Conservation (phyloP, 495 filamentous ascomycete species). For the Staphylotrichum tortipilum region DNA sequence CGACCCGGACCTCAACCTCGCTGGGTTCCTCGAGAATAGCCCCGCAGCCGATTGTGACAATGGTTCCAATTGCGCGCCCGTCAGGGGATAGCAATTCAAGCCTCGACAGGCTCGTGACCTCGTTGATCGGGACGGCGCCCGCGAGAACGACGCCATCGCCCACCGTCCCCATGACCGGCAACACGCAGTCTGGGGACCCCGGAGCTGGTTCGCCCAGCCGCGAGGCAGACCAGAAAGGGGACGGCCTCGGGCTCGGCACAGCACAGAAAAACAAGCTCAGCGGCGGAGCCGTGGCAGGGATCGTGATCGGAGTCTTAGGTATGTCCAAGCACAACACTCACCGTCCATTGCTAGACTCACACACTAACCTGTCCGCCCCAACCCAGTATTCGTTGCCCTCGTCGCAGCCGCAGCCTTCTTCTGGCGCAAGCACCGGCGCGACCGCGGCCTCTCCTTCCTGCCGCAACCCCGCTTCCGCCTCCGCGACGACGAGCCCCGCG, state of each 20-base stretch:
- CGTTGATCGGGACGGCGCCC: background rate
- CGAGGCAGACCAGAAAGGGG: background rate
- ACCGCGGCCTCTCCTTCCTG: constrained; percentile 9
- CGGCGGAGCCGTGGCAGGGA: constrained; percentile 9
- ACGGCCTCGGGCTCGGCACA: background rate
- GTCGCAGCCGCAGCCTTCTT: constrained; percentile 8
- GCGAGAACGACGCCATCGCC: background rate
- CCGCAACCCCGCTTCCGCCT: constrained; percentile 4
- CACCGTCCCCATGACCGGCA: background rate
- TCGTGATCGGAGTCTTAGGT: constrained; percentile 17
- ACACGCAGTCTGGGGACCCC: background rate
- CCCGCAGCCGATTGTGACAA: background rate
- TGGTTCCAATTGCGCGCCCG: background rate
- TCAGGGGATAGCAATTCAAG: background rate
- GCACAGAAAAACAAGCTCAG: background rate
- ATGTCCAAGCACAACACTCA: background rate
- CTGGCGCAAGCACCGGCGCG: constrained; percentile 12
- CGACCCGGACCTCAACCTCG: too few relatives aligned
- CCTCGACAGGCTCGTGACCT: background rate
- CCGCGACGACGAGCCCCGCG: background rate
- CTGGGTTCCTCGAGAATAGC: background rate
- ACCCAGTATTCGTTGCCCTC: constrained; percentile 10
- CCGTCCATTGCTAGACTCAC: background rate
- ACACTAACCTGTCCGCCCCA: too few relatives aligned
- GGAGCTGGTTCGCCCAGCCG: background rate